Evolutionary conservation across 1,284 basidiomycete species (phyloP), one percentile per base, ranked within the genome.

Genomic region (Sanghuangporus weigelae): DNA sequence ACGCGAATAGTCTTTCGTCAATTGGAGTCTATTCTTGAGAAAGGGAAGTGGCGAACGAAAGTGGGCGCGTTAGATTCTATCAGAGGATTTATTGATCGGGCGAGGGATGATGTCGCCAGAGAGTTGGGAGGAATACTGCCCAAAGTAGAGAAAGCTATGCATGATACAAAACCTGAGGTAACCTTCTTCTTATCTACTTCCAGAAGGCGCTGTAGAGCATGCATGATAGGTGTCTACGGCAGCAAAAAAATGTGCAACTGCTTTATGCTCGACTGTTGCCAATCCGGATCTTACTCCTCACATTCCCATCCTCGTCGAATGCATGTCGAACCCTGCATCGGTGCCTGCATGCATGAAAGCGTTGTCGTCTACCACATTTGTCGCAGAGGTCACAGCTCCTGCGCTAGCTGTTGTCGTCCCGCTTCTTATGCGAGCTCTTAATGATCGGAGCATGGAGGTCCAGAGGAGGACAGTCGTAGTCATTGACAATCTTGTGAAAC

Each of bases 351-450:
- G 95, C 71, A 96, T 99, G 85, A 99, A 99, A 80, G 87, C 94
- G 56, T 83, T 98, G 8, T 96, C 95, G 7, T 91, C 87, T 63
- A 96, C 94, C 46, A 98, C 96, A 14, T 99, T 98, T 71, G 97
- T 99, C 65, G 93, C 95, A 61, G 96, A 99, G 78, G 95, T 99
- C 69, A 98, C 92, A 39, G 91, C 94, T 0, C 96, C 96, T 14
- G 95, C 96, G 14, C 85, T 99, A 48, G 96, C 97, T 26, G 95
- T 99, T 69, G 87, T 99, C 69, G 95, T 97, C 1, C 96, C 96
- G 5, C 85, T 99, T 48, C 82, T 99, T 61, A 83, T 87, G 60
- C 94, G 97, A 72, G 96, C 95, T 7, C 81, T 99, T 69, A 96
- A 96, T 73, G 96, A 98, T 76, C 86, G 96, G 68, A 96, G 93